Evolutionary conservation across 1,139 yeast genomes (phyloP), one percentile per base, ranked within the genome.

Genomic region (Eremothecium cymbalariae): DNA sequence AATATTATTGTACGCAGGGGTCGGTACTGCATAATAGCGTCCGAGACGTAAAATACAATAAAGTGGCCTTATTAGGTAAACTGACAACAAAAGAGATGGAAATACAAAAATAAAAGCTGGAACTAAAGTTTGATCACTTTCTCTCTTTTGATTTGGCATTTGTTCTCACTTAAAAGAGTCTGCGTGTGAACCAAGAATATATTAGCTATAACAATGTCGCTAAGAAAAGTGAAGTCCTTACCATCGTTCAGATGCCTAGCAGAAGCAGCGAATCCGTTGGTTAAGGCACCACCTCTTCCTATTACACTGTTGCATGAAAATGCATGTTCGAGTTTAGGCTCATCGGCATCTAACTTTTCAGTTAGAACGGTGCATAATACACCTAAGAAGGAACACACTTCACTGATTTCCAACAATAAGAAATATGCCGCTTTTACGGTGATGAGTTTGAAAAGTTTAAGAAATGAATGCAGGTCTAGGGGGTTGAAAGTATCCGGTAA

Each of bases 401-500:
- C 60, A 3, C 41, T 66, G 18, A 43, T 63, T 28, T 46, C 50
- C 25, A 39, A 51, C 8, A 43, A 52, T 19, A 53, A 45, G 37
- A 39, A 38, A 18, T 34, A 37, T 20, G 34, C 40, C 21, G 30
- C 37, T 15, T 60, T 55, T 35, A 52, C 62, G 6, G 60, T 64
- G 18, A 64, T 72, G 68, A 68, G 70, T 28, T 57, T 73, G 29
- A 65, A 66, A 34, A 62, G 68, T 1, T 62, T 75, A 42, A 70
- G 70, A 46, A 51, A 53, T 34, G 80, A 74, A 49, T 74, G 80
- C 50, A 67, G 67, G 37, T 61, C 60, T 37, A 66, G 77, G 41
- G 79, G 79, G 0, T 53, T 75, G 40, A 72, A 69, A 44, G 67
- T 73, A 0, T 58, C 70, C 18, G 83, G 83, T 8, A 65, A 64